These are phyloP conservation scores for Sonneratia caseolaris DNA, from an alignment of 345 rosid genomes.

Conservation along the genomic window DNA sequence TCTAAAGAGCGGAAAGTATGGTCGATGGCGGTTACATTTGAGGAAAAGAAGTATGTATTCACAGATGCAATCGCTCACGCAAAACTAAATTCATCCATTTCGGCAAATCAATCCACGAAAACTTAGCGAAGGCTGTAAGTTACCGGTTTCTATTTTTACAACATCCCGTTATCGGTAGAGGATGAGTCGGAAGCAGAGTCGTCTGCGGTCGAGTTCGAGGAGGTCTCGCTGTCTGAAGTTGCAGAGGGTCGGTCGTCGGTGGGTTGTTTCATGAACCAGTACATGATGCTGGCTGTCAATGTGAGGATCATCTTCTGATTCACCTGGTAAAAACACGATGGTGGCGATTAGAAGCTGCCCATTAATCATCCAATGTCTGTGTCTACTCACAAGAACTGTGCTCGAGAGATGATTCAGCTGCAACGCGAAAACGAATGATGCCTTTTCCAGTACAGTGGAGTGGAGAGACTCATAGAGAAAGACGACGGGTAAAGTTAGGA, in stretches of 20 bases:
- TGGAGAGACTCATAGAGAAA: too few relatives aligned
- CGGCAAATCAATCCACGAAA: conserved; percentile 5
- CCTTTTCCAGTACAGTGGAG: background rate
- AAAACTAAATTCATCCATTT: conserved; percentile 20
- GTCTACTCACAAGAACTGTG: too few relatives aligned
- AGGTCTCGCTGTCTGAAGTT: conserved; percentile 56
- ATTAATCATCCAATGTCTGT: background rate
- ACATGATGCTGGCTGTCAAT: conserved; percentile 84
- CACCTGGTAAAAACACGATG: conserved; percentile 37
- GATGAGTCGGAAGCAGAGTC: conserved; percentile 85
- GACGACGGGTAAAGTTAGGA: too few relatives aligned
- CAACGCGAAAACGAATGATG: background rate
- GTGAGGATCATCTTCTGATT: conserved; percentile 98
- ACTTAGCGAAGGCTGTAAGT: background rate
- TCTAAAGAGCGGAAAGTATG: too few relatives aligned
- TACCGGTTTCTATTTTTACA: conserved; percentile 9
- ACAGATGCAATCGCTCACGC: conserved; percentile 24
- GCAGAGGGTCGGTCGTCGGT: conserved; percentile 45
- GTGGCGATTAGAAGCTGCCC: too few relatives aligned
- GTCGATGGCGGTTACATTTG: background rate
- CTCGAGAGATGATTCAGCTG: background rate
- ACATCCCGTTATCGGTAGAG: conserved; percentile 42
- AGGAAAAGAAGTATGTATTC: conserved; percentile 7
- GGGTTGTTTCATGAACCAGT: conserved; percentile 84
- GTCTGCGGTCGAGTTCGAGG: conserved; percentile 64